Conservation (phyloP, 1,139 yeast species). For the Yamadazyma sp. region DNA sequence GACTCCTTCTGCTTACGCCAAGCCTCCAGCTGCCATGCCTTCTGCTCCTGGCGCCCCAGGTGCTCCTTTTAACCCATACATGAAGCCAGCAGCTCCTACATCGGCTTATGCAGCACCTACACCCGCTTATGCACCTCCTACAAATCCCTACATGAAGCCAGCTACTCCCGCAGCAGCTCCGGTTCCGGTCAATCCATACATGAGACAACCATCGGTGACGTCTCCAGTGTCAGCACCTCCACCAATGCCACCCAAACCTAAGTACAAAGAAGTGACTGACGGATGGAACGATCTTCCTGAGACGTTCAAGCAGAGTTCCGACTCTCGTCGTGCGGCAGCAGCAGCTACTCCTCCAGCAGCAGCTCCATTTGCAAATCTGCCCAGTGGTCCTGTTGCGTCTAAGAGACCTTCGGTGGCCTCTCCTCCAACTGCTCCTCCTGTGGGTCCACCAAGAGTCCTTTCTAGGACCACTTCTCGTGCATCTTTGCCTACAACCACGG, state of each 20-base stretch:
- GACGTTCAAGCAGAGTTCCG: slow-evolving; percentile 51
- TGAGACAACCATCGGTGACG: slow-evolving; percentile 10
- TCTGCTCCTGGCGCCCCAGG: slow-evolving; percentile 6
- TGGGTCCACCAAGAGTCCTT: slow-evolving; percentile 32
- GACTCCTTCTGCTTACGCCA: background rate
- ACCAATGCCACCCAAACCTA: slow-evolving; percentile 34
- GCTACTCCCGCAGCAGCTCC: slow-evolving; percentile 18
- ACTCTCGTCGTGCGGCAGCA: slow-evolving; percentile 50
- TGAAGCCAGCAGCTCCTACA: background rate
- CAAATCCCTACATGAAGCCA: slow-evolving; percentile 17
- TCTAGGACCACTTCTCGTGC: slow-evolving; percentile 31
- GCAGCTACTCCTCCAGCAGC: slow-evolving; percentile 35
- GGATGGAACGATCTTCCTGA: slow-evolving; percentile 96
- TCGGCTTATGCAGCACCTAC: slow-evolving; percentile 1
- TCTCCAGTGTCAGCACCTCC: slow-evolving; percentile 10
- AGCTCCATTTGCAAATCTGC: slow-evolving; percentile 17
- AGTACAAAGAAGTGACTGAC: slow-evolving; percentile 60
- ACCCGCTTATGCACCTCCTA: no score
- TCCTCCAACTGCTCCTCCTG: slow-evolving; percentile 22
- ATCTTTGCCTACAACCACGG: slow-evolving; percentile 18
- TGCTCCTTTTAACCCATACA: slow-evolving; percentile 2
- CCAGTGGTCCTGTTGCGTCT: slow-evolving; percentile 12
- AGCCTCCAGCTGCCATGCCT: slow-evolving; percentile 2
- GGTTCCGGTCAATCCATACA: no score
- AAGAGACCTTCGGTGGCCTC: slow-evolving; percentile 16